phyloP scores from a whole-genome alignment of 371 early-diverging fungal species.

The Syncephalis plumigaleata region DNA sequence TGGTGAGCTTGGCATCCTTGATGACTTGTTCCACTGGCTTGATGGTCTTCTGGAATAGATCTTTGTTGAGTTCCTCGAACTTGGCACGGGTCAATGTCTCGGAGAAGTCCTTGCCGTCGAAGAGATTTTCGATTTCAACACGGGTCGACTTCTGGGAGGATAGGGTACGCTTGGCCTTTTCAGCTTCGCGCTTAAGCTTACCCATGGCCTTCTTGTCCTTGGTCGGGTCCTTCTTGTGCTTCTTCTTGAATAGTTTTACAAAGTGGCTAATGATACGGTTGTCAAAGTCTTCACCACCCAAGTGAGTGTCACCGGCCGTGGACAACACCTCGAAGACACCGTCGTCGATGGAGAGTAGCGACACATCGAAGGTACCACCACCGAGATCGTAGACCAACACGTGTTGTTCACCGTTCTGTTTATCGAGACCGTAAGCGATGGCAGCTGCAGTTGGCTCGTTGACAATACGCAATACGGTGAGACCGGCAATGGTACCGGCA shows the following conservation, averaged over 20 bases:
- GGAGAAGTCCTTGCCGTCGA: conserved; percentile 84
- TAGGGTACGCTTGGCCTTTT: conserved; percentile 82
- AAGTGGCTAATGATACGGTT: conserved; percentile 70
- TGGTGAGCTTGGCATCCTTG: conserved; percentile 86
- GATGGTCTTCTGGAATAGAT: conserved; percentile 85
- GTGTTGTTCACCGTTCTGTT: conserved; percentile 40
- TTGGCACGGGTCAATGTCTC: conserved; percentile 91
- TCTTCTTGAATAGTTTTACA: conserved; percentile 53
- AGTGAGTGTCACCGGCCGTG: conserved; percentile 83
- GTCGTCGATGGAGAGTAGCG: conserved; percentile 70
- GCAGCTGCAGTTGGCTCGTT: conserved; percentile 95
- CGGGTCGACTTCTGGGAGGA: conserved; percentile 48
- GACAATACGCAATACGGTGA: conserved; percentile 65
- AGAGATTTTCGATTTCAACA: conserved; percentile 75
- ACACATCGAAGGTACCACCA: conserved; percentile 94
- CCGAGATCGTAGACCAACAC: conserved; percentile 87
- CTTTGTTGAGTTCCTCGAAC: conserved; percentile 93
- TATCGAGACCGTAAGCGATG: conserved; percentile 80
- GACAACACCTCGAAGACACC: conserved; percentile 76
- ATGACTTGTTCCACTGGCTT: conserved; percentile 93
- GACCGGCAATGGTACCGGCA: conserved; percentile 61
- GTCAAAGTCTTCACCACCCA: conserved; percentile 95
- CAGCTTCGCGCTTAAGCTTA: conserved; percentile 75
- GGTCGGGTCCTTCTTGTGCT: too few relatives aligned
- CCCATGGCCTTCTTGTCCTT: conserved; percentile 55